These are phyloP conservation scores for Leccinellum luteum DNA, from an alignment of 768 basidiomycete genomes.

Conservation along the genomic window DNA sequence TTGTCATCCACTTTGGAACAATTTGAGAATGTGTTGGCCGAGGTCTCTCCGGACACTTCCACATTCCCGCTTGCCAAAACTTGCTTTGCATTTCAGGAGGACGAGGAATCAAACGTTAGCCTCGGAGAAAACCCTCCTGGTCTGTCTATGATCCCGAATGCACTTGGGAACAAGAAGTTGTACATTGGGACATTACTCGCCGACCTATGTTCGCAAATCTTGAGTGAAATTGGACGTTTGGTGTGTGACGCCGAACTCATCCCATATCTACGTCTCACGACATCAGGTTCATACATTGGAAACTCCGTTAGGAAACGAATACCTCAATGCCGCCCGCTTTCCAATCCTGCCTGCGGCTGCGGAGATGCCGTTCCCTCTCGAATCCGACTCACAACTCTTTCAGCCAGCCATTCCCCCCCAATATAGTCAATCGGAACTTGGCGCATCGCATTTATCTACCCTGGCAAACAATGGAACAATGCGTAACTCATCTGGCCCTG, in stretches of 20 bases:
- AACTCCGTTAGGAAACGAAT: slow-evolving; percentile 81
- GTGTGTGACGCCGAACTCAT: slow-evolving; percentile 44
- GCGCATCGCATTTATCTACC: slow-evolving; percentile 18
- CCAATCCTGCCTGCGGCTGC: slow-evolving; percentile 58
- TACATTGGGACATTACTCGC: slow-evolving; percentile 89
- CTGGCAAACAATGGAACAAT: slow-evolving; percentile 38
- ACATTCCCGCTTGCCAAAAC: slow-evolving; percentile 77
- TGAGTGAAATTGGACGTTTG: slow-evolving; percentile 81
- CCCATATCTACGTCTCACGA: slow-evolving; percentile 9
- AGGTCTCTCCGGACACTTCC: slow-evolving; percentile 63
- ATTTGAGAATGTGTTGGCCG: slow-evolving; percentile 61
- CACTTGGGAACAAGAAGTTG: slow-evolving; percentile 84
- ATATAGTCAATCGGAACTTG: slow-evolving; percentile 57
- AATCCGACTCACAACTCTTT: slow-evolving; percentile 41
- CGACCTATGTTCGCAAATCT: slow-evolving; percentile 82
- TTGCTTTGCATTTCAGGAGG: slow-evolving; percentile 84
- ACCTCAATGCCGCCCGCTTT: slow-evolving; percentile 68
- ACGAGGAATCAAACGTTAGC: slow-evolving; percentile 48
- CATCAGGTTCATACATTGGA: slow-evolving; percentile 74
- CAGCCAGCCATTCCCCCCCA: slow-evolving; percentile 46
- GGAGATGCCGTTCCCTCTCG: slow-evolving; percentile 59
- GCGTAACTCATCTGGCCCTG: slow-evolving; percentile 51
- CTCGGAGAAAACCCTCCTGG: slow-evolving; percentile 57
- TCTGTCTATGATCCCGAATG: slow-evolving; percentile 74
- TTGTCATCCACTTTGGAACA: slow-evolving; percentile 55